Evolutionary conservation across 106 monocot genomes (phyloP).

Genomic region (Dendrobium officinale): DNA sequence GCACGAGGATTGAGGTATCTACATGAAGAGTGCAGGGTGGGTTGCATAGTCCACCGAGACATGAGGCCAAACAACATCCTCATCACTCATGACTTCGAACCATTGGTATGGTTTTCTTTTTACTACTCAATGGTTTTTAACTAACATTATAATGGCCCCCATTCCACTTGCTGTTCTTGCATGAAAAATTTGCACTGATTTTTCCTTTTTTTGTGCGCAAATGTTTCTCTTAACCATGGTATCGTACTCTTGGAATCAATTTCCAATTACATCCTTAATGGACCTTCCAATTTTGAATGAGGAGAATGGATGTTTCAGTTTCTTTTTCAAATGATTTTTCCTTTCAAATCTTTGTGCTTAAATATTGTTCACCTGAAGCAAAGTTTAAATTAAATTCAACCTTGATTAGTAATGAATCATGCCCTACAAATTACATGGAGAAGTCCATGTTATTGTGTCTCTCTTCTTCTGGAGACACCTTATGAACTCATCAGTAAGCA

Average conservation of each 20-base stretch:
- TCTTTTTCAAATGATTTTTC: neutral
- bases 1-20: constrained; percentile 81
- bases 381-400: neutral
- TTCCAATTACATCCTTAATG: neutral
- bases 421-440: neutral
- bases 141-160: neutral
- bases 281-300: neutral
- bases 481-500: neutral
- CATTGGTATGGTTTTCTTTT: constrained; percentile 42
- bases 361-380: neutral
- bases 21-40: constrained; percentile 89
- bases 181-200: neutral
- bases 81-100: constrained; percentile 81
- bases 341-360: neutral
- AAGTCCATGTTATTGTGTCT: neutral
- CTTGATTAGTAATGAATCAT: neutral
- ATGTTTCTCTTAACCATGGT: neutral
- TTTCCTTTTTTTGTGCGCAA: neutral
- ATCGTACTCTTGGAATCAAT: neutral
- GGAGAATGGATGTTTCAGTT: neutral
- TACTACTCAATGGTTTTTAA: neutral
- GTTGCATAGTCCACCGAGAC: constrained; percentile 80
- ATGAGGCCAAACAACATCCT: constrained; percentile 92
- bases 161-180: neutral
- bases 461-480: neutral